Base-by-base conservation (phyloP, 192 early-diverging fungal species). In the Entrophospora sp. region DNA sequence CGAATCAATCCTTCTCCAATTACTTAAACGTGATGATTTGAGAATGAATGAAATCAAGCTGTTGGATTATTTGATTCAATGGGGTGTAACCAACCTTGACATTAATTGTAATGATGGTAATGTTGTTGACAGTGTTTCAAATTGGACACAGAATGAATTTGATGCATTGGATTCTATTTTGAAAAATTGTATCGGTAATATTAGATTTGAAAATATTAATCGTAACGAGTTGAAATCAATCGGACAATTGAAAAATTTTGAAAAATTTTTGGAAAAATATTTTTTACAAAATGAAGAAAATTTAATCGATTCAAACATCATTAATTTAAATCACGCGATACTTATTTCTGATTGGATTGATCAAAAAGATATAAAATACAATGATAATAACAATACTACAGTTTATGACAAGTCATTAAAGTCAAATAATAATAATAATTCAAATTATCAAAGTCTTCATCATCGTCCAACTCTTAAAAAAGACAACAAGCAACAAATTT, bases 21-120 rank as follows among this genome's bases (percentile, higher is more conserved):
- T 61, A 0, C 25, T 61, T 44, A 16, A 61, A 20, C 24, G 59
- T 10, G 36, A 61, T 44, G 59, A 61, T 43, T 22, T 61, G 22
- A 24, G 25, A 43, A 27, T 61, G 37, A 38, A 61, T 43, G 59
- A 61, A 31, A 13, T 61, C 20, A 38, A 61, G 40, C 20, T 61
- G 28, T 61, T 36, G 59, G 38, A 43, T 43, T 44, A 61, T 43
- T 14, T 61, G 34, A 61, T 61, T 31, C 36, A 44, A 61, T 61
- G 59, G 59, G 59, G 38, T 4, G 35, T 56, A 18, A 35, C n/a
- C 16, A 1, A 36, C 31, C 14, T 20, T 2, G n/a, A n/a, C n/a
- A n/a, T n/a, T n/a, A n/a, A n/a, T n/a, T n/a, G n/a, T n/a, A n/a
- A n/a, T n/a, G n/a, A n/a, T n/a, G n/a, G n/a, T n/a, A n/a, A n/a